Evolutionary conservation across 805 yeast species (phyloP), one percentile per base, ranked within the genome.

Genomic region (Metschnikowia chrysomelidarum): DNA sequence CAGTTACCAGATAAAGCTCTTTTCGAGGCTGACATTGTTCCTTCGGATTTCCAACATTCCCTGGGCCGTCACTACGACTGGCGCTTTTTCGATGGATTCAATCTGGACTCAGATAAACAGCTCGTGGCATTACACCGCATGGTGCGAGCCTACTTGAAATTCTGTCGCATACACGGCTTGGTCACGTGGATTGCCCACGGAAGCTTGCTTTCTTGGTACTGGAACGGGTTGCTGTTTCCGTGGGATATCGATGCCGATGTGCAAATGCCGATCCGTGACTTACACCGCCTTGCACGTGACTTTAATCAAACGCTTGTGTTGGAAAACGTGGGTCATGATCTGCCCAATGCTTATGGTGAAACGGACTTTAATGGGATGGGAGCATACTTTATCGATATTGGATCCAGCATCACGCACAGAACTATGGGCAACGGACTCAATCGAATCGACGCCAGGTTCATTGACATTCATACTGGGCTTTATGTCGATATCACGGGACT

Each of bases 331-430:
- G 46, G 46, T 24, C 47, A 49, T 30, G 56, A 51, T 9, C 20
- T 33, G 26, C 47, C 46, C 7, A 39, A 22, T 13, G 16, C 14
- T 10, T 15, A 19, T 19, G 49, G 57, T 16, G 78, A 78, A 45
- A 80, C 81, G 30, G 87, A 82, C 18, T 42, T 39, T 19, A 35
- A 20, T 14, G 48, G 48, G 5, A 24, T 38, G 36, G 41, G 43
- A 16, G 14, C 32, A 20, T 47, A 32, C 24, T 47, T 43, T 16
- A 21, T 47, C 14, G 50, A 47, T 20, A 46, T 46, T 15, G 42
- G 44, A 10, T 19, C 32, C 21, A 30, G 34, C 13, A 40, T 47
- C 23, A 34, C 40, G 15, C 40, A 41, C 30, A 31, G 50, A 7
- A 23, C 21, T 14, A 13, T 19, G 4, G 46, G 40, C 25, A 41